Evolutionary conservation across 2,329 filamentous ascomycete species (phyloP), one percentile per base, ranked within the genome.

Genomic region (Amylocarpus encephaloides): DNA sequence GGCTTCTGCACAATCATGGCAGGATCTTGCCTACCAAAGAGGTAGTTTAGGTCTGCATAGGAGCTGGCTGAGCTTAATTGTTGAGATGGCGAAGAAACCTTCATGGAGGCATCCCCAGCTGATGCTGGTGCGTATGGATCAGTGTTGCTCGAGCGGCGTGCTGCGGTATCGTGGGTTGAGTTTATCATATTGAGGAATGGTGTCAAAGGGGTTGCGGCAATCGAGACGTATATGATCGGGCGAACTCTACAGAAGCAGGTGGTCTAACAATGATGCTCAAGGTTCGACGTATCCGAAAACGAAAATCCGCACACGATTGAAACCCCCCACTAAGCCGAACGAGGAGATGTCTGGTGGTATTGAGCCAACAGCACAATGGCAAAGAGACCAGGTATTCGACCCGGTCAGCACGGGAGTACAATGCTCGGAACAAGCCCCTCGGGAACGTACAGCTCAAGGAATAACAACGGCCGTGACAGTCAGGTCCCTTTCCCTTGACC

Each of bases 1-100:
- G 61, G 49, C 22, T 62, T 64, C 18, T 57, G 59, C 16, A 50
- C 53, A 41, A 58, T 51, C 62, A 66, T 66, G 34, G 50, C 50
- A 43, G 56, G 48, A 32, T 63, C 59, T 49, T 65, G 63, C 30
- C 51, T 46, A 15, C 54, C 58, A 54, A 66, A 65, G 6, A 64
- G 54, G 50, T 64, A 63, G n/a, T 61, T 52, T 22, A 62, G 43
- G 41, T 65, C 55, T 43, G 58, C 55, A 40, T 62, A 63, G 1
- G 60, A 61, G 39, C 58, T 60, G 46, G 61, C 61, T 35, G 60
- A 62, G 52, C 59, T 64, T 36, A 59, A 46, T 13, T 54, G 51
- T 29, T 54, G 50, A 33, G 52, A 46, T 35, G 38, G 50, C 16
- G 45, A 52, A 10, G 46, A 38, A 9, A 43, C 22, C 26, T 53